Conservation (phyloP, 2,329 filamentous ascomycete species). For the Seiridium cupressi region DNA sequence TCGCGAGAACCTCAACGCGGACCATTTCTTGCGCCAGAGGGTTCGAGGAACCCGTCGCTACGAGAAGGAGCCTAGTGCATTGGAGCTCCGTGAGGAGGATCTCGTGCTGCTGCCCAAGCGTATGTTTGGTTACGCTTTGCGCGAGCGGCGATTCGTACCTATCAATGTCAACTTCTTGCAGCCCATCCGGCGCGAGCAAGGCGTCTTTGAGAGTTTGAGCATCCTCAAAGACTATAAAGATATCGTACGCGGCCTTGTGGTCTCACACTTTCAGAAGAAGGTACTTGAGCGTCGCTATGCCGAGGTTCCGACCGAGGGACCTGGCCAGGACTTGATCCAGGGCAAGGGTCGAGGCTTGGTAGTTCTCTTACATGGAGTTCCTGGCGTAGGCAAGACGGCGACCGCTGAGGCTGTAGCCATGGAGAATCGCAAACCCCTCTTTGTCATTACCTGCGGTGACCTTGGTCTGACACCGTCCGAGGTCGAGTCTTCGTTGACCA, state of each 20-base stretch:
- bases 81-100: constrained; percentile 25
- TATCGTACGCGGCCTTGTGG: constrained; percentile 37
- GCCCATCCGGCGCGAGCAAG: constrained; percentile 31
- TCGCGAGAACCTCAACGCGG: constrained; percentile 31
- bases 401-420: constrained; percentile 43
- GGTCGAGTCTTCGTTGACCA: constrained; percentile 37
- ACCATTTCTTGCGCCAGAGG: constrained; percentile 32
- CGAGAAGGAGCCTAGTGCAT: constrained; percentile 27
- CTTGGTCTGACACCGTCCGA: constrained; percentile 38
- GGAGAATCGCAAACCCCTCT: constrained; percentile 41
- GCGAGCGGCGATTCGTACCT: constrained; percentile 36
- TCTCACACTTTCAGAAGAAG: constrained; percentile 40
- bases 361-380: constrained; percentile 44
- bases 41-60: constrained; percentile 32
- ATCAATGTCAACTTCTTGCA: constrained; percentile 34
- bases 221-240: constrained; percentile 40
- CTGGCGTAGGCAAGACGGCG: constrained; percentile 48
- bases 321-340: constrained; percentile 39
- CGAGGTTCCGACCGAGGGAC: constrained; percentile 22
- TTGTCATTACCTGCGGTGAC: constrained; percentile 49
- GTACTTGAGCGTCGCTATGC: constrained; percentile 30
- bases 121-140: constrained; percentile 39
- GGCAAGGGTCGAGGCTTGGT: constrained; percentile 44
- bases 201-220: constrained; percentile 35
- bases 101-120: constrained; percentile 36